Evolutionary conservation across 2,329 filamentous ascomycete species (phyloP).

Genomic region (Penicillium brevicompactum): DNA sequence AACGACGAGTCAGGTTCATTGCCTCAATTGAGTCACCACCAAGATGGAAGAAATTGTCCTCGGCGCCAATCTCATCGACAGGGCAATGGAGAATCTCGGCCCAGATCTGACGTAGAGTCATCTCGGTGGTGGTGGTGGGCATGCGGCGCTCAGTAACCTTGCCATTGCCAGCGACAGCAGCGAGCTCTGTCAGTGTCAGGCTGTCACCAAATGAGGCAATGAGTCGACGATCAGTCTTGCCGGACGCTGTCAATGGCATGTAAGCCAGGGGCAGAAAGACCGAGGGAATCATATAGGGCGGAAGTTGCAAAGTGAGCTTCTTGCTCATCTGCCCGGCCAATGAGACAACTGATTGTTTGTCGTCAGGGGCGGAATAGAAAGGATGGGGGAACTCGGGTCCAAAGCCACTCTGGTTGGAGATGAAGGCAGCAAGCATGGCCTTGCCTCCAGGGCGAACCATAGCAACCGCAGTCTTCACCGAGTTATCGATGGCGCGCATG

Average conservation of each 20-base stretch:
- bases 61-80: conserved; percentile 2
- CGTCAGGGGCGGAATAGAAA: conserved; percentile 5
- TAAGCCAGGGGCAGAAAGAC: conserved; percentile 41
- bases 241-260: conserved; percentile 42
- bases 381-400: conserved; percentile 9
- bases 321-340: conserved; percentile 19
- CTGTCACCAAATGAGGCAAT: neutral
- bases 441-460: conserved; percentile 12
- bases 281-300: conserved; percentile 38
- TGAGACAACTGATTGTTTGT: conserved; percentile 1
- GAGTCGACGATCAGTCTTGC: conserved; percentile 41
- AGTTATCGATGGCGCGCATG: conserved; percentile 30
- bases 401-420: conserved; percentile 13
- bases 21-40: conserved; percentile 29
- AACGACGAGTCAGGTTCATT: conserved; percentile 20
- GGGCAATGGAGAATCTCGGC: conserved; percentile 9
- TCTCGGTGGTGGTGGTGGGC: conserved; percentile 9
- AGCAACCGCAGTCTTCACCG: conserved; percentile 50
- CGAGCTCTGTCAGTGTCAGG: conserved; percentile 24
- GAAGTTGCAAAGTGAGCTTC: conserved; percentile 15
- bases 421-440: conserved; percentile 18
- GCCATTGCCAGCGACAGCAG: conserved; percentile 13
- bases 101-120: conserved; percentile 13
- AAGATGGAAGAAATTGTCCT: conserved; percentile 27
- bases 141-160: neutral